These are phyloP conservation scores for Rhodomyrtus psidioides DNA, from an alignment of 441 rosid genomes.

Conservation along the genomic window DNA sequence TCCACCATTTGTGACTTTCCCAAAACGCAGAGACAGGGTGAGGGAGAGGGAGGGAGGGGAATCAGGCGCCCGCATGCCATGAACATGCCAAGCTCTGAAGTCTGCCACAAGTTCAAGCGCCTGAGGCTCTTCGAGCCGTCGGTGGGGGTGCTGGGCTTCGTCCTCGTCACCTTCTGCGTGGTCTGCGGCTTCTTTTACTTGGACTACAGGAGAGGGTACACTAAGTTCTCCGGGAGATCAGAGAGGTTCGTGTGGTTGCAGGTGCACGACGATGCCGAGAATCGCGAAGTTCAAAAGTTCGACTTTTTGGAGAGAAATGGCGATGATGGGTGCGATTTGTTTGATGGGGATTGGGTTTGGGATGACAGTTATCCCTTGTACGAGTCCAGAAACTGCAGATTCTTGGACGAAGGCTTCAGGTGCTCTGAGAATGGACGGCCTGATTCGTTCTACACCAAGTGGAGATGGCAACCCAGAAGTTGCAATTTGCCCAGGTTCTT, in stretches of 20 bases:
- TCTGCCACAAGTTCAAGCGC: slow-evolving; percentile 28
- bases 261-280: neutral
- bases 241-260: neutral
- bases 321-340: slow-evolving; percentile 5
- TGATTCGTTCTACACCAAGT: slow-evolving; percentile 11
- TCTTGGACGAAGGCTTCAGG: slow-evolving; percentile 7
- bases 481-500: slow-evolving; percentile 16
- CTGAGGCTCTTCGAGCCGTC: neutral
- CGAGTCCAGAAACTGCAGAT: slow-evolving; percentile 1
- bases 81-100: neutral
- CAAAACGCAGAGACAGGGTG: no score
- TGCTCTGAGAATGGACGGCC: slow-evolving; percentile 13
- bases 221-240: neutral
- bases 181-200: neutral
- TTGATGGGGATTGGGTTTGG: slow-evolving; percentile 14
- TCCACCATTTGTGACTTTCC: neutral
- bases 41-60: no score
- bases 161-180: neutral
- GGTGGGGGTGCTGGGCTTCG: neutral
- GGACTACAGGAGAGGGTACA: neutral
- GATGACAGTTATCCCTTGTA: slow-evolving; percentile 10
- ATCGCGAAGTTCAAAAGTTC: neutral
- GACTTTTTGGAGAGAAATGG: neutral
- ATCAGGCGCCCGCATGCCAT: slow-evolving; percentile 26
- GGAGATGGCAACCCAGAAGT: slow-evolving; percentile 18